Evolutionary conservation across 2,329 filamentous ascomycete species (phyloP).

Genomic region (Verticillium klebahnii): DNA sequence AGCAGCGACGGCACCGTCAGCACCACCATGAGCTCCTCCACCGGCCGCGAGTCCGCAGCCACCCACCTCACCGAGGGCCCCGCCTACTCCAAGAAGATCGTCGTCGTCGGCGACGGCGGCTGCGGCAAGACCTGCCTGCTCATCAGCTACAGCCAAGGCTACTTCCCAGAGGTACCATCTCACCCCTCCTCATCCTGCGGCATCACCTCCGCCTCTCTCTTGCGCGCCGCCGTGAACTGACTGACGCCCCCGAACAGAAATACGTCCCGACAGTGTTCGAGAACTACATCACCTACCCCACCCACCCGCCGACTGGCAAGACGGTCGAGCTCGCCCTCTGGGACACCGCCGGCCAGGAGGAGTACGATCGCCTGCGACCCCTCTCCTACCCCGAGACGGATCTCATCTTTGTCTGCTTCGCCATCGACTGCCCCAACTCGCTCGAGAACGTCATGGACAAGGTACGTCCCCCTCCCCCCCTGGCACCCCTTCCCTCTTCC

Average conservation of each 20-base stretch:
- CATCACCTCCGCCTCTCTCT: too few species aligned
- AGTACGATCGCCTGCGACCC: conserved; percentile 93
- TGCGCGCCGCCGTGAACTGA: not conserved
- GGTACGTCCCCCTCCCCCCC: conserved; percentile 46
- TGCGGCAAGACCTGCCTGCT: conserved; percentile 98
- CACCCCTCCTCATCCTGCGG: not conserved
- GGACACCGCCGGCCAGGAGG: conserved; percentile 98
- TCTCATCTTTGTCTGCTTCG: conserved; percentile 97
- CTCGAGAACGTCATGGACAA: conserved; percentile 99
- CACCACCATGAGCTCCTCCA: conserved; percentile 73
- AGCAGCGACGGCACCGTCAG: conserved; percentile 88
- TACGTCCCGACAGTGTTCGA: conserved; percentile 99
- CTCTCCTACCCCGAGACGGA: conserved; percentile 98
- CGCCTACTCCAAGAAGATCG: conserved; percentile 97
- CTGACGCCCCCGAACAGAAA: conserved; percentile 60
- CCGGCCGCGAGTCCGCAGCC: conserved; percentile 69
- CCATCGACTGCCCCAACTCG: conserved; percentile 97
- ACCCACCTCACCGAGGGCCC: conserved; percentile 89
- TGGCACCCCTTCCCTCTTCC: not conserved
- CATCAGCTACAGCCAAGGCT: conserved; percentile 98
- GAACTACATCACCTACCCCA: conserved; percentile 98
- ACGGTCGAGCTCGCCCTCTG: conserved; percentile 94
- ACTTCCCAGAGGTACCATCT: conserved; percentile 85
- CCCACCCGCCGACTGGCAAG: conserved; percentile 82
- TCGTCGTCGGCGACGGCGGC: conserved; percentile 95